Conservation (phyloP, 1,139 yeast genomes). For the Kodamaea sp. region DNA sequence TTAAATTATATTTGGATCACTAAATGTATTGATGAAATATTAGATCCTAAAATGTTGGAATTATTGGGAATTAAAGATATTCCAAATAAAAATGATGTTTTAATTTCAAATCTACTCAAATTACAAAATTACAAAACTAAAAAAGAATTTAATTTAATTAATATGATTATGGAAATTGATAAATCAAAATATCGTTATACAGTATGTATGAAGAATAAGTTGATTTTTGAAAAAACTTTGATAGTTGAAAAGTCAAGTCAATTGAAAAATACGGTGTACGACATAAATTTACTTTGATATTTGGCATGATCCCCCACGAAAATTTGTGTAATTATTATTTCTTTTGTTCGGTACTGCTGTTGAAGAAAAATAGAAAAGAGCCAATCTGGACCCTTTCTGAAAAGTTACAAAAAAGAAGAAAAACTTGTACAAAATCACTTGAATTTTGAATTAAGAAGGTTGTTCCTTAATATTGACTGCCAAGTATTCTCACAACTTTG, state of each 20-base stretch:
- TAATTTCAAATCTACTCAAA: conserved; percentile 10
- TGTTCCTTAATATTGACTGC: too few species aligned
- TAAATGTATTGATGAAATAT: conserved; percentile 10
- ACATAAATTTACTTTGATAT: neutral
- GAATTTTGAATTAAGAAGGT: too few species aligned
- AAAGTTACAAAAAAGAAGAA: neutral
- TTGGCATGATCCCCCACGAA: too few species aligned
- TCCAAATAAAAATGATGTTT: conserved; percentile 3
- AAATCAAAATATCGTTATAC: conserved; percentile 2
- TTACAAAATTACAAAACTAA: conserved; percentile 8
- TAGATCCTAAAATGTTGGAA: conserved; percentile 6
- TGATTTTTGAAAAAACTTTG: too few species aligned
- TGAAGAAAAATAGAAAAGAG: too few species aligned
- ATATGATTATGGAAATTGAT: conserved; percentile 11
- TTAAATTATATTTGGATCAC: conserved; percentile 22
- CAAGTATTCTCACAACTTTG: neutral
- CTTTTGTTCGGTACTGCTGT: too few species aligned
- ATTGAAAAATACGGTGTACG: conserved; percentile 5
- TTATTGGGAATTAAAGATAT: conserved; percentile 1
- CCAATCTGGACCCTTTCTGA: neutral
- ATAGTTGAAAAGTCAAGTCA: neutral
- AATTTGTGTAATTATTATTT: too few species aligned
- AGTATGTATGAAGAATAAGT: neutral
- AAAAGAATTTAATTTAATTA: conserved; percentile 10
- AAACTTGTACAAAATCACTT: too few species aligned